phyloP scores from a whole-genome alignment of 495 filamentous ascomycete genomes.

The Penicillium nucicola region DNA sequence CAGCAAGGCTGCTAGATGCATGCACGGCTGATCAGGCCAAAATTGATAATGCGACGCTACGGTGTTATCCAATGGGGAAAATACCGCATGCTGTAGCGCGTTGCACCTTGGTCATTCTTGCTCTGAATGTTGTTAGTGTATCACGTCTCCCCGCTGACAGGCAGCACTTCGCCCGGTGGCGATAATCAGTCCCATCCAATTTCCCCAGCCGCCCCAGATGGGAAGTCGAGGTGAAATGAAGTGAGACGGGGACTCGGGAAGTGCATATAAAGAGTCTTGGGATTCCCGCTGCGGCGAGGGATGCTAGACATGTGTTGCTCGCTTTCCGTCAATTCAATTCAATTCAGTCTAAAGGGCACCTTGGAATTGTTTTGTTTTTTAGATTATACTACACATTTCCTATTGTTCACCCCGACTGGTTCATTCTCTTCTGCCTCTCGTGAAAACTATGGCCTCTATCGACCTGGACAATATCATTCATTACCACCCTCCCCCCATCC shows the following conservation, averaged over 20 bases:
- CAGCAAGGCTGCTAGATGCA: slow-evolving; percentile 5
- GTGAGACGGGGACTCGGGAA: neutral
- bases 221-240: neutral
- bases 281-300: neutral
- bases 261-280: neutral
- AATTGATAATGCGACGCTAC: neutral
- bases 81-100: neutral
- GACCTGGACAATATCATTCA: neutral
- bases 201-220: neutral
- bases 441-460: neutral
- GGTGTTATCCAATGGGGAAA: neutral
- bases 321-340: slow-evolving; percentile 1
- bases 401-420: too few relatives aligned
- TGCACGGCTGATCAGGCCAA: neutral
- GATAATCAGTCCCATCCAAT: neutral
- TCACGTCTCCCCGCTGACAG: neutral
- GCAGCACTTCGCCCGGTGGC: neutral
- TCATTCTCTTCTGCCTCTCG: too few relatives aligned
- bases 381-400: too few relatives aligned
- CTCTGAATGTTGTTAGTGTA: neutral
- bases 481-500: neutral
- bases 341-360: neutral
- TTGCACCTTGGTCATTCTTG: neutral
- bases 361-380: too few relatives aligned
- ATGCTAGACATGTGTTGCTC: neutral